phyloP scores from a whole-genome alignment of 192 early-diverging fungal genomes.

The Rhizoclosmatium sp. region DNA sequence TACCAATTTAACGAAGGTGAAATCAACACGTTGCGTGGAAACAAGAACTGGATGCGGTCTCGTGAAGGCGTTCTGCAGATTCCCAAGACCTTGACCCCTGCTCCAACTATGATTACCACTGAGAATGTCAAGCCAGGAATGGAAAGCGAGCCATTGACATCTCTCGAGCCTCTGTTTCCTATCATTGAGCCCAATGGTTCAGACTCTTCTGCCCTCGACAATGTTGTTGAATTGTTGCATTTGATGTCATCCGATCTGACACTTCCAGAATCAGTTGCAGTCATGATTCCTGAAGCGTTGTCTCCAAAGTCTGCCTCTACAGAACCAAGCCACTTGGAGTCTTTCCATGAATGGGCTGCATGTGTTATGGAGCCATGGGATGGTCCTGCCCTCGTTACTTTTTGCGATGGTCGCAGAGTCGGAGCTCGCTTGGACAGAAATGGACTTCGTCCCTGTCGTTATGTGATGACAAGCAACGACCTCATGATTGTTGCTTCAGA shows the following conservation, averaged over 20 bases:
- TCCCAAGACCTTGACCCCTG: constrained; percentile 20
- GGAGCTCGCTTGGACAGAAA: constrained; percentile 99
- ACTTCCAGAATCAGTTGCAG: constrained; percentile 96
- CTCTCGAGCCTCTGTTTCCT: constrained; percentile 83
- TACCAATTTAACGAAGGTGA: constrained; percentile 67
- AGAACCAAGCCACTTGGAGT: constrained; percentile 64
- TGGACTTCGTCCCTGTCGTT: constrained; percentile 97
- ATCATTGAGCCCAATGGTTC: constrained; percentile 96
- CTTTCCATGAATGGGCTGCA: constrained; percentile 98
- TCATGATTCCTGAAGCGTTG: constrained; percentile 98
- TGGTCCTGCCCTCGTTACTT: constrained; percentile 97
- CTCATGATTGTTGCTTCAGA: constrained; percentile 98
- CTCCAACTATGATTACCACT: constrained; percentile 6
- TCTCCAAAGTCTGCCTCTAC: constrained; percentile 70
- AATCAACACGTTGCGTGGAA: constrained; percentile 98
- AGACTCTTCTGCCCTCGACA: constrained; percentile 97
- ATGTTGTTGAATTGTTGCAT: constrained; percentile 89
- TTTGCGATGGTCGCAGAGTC: constrained; percentile 95
- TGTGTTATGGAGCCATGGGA: constrained; percentile 99
- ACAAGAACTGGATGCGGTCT: constrained; percentile 99
- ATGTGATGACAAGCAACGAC: constrained; percentile 90
- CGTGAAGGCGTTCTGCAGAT: constrained; percentile 89
- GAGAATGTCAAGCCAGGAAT: constrained; percentile 62
- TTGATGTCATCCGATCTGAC: constrained; percentile 59
- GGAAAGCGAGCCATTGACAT: constrained; percentile 68